Base-by-base conservation (phyloP, 768 basidiomycete genomes). In the Amanita phalloides region DNA sequence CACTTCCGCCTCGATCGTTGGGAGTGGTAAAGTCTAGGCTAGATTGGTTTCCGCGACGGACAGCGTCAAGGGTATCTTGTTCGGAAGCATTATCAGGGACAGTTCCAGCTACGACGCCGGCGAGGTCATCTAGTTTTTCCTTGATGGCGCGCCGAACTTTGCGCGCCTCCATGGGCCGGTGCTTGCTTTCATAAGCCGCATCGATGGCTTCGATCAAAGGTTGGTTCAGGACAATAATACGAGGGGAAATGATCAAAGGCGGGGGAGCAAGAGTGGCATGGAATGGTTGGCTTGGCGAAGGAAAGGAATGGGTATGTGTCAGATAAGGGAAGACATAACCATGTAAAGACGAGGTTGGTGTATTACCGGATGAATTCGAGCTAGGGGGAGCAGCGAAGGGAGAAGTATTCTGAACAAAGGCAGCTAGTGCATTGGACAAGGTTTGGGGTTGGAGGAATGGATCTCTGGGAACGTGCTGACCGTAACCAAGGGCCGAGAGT, bases 391-490 rank as follows among this genome's bases (percentile, higher is more conserved):
- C 46, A 3, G 59, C 53, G 14, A 66, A 51, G 32, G 59, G 58
- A 25, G 65, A 56, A 39, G 45, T 47, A 21, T 53, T 47, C 13
- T 65, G 60, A 26, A 65, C 47, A 52, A 72, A 74, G 14, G 66
- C 61, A 42, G 58, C 62, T 5, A 90, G 68, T 1, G 76, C 75
- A 23, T 68, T 63, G 20, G 75, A 59, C 54, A 91, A 84, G 7
- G 67, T 67, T 37, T 75, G 62, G 0, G 86, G 85, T 52, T 87
- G 76, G 42, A 86, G 68, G 60, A 92, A 90, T 1, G 90, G 89
- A 62, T 91, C 90, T 62, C 82, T 83, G 2, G 88, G 84, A 35
- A 82, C 68, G 43, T 63, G 53, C 60, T 66, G 49, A 35, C 61
- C 61, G 59, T 71, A 69, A 11, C 78, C 77, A 21, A 86, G 67